Evolutionary conservation across 2,329 filamentous ascomycete genomes (phyloP), one percentile per base, ranked within the genome.

Genomic region (Phyllosticta capitalensis): DNA sequence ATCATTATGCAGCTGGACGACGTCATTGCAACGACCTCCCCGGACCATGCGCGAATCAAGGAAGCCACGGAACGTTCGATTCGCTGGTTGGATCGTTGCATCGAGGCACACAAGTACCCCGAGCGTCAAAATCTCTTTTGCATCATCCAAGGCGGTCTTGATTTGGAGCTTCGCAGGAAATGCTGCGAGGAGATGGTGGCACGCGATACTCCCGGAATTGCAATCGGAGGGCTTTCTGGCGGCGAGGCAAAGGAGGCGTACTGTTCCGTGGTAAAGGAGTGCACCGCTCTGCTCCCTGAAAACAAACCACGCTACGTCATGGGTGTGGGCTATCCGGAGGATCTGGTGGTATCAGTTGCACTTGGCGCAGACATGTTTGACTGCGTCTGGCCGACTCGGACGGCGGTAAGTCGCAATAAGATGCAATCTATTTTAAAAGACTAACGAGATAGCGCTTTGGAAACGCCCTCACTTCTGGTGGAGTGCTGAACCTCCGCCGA

Each of bases 1-100:
- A 97, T 99, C 67, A 96, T 97, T 65, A 99, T 99, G 95, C 95
- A 99, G 75, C 85, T 99, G 3, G 94, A 99, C 78, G 95, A 99
- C 73, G 95, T 99, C 14, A 88, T 99, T 56, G 92, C 91, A 28
- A 97, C 94, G 0, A 99, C 94, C 0, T 96, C 91, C 0, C 92
- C 92, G 0, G 94, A 99, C 73, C 79, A 83, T 59, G 86, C 79
- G 20, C 87, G 95, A 57, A 97, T 99, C 84, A 84, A 87, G 63
- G 90, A 96, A 74, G 94, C 94, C 55, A 97, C 96, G 92, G 83
- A 94, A 69, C 87, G 94, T 59, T 96, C 90, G 58, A 84, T 99
- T 7, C 84, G 95, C 48, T 99, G 95, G 95, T 81, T 99, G 5
- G 95, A 99, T 75, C 85, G 94, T 58, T 99, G 94, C 74, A 92